These are phyloP conservation scores for Nicotiana tomentosiformis DNA, from an alignment of 257 asterid species.

Conservation along the genomic window DNA sequence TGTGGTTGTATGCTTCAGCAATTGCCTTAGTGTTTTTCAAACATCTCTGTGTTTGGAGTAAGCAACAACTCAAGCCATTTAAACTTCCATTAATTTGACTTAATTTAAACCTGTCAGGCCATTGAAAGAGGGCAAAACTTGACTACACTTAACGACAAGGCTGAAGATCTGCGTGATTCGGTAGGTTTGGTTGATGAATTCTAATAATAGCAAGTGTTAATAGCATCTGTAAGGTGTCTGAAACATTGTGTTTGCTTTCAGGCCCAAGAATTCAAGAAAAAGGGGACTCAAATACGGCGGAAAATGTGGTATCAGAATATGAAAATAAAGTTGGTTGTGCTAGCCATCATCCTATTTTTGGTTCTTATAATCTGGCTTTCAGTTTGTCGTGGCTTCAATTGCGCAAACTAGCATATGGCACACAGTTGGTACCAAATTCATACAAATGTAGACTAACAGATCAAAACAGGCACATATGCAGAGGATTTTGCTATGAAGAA, in stretches of 20 bases:
- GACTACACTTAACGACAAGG: conserved; percentile 55
- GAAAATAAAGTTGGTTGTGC: conserved; percentile 76
- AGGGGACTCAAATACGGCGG: conserved; percentile 55
- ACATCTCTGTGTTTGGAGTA: neutral
- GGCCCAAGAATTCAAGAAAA: conserved; percentile 59
- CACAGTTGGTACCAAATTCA: neutral
- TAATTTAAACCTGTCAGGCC: conserved; percentile 41
- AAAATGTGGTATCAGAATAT: conserved; percentile 91
- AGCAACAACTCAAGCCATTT: neutral
- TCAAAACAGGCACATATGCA: neutral
- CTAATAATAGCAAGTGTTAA: neutral
- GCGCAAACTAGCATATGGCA: conserved; percentile 41
- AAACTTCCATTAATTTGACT: neutral
- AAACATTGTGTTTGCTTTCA: conserved; percentile 17
- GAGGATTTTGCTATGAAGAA: neutral
- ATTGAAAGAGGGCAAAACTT: conserved; percentile 70
- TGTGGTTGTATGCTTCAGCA: neutral
- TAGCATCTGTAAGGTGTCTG: neutral
- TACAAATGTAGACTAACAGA: neutral
- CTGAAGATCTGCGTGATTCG: conserved; percentile 71
- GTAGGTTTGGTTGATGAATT: conserved; percentile 27
- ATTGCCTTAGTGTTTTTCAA: neutral
- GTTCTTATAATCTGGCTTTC: conserved; percentile 75
- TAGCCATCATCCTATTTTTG: conserved; percentile 55
- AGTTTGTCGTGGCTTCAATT: conserved; percentile 59